Evolutionary conservation across 768 basidiomycete genomes (phyloP).

Genomic region (Boletus reticuloceps): DNA sequence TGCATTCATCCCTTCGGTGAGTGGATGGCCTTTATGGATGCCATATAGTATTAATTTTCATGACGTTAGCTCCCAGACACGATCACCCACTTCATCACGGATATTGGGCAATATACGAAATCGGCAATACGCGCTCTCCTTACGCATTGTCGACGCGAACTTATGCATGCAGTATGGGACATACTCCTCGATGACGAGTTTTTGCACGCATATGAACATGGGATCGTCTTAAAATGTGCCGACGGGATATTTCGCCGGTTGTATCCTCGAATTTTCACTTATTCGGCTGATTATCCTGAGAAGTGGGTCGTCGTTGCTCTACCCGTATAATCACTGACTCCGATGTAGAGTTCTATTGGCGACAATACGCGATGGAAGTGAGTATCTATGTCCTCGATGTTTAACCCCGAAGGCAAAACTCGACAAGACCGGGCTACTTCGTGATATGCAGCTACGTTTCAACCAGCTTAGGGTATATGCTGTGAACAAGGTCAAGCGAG

Average conservation of each 20-base stretch:
- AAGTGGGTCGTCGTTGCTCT: too few species aligned
- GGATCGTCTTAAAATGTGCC: background rate
- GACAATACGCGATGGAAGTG: background rate
- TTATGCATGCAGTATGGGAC: background rate
- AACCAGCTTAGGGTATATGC: background rate
- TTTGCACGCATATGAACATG: background rate
- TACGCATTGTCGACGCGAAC: background rate
- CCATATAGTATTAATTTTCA: background rate
- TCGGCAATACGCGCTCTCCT: background rate
- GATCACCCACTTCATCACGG: background rate
- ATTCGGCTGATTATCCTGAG: background rate
- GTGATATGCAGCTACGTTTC: slow-evolving; percentile 15
- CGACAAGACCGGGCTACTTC: background rate
- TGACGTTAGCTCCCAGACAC: background rate
- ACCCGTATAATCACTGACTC: too few species aligned
- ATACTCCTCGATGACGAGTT: background rate
- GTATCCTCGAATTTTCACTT: background rate
- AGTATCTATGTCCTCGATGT: background rate
- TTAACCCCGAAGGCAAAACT: background rate
- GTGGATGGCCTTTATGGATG: background rate
- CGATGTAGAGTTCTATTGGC: background rate
- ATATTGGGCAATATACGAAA: background rate
- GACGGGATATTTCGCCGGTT: background rate
- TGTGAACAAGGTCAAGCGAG: background rate
- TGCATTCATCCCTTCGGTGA: background rate